Evolutionary conservation across 139 green algal species (phyloP).

Genomic region (Closterium sp.): DNA sequence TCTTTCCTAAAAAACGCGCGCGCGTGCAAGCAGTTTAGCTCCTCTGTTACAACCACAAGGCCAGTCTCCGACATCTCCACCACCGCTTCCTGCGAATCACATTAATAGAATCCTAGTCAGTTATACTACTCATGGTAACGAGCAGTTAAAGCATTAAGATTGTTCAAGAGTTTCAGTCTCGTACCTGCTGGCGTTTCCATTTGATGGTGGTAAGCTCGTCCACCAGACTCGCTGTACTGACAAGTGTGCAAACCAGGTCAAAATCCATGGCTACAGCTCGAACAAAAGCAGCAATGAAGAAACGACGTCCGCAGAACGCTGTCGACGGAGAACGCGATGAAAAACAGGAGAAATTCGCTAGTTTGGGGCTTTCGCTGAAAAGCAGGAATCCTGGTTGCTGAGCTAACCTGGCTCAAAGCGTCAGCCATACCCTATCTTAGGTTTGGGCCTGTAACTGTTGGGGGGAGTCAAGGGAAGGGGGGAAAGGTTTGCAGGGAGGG

Average conservation of each 20-base stretch:
- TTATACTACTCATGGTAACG: too few species aligned
- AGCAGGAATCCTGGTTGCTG: neutral
- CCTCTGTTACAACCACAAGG: slow-evolving; percentile 42
- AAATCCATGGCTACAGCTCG: neutral
- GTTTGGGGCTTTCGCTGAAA: neutral
- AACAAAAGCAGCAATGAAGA: neutral
- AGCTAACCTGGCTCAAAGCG: neutral
- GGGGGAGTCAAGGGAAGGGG: too few species aligned
- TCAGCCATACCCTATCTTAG: neutral
- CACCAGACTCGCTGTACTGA: slow-evolving; percentile 6
- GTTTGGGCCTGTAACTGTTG: neutral
- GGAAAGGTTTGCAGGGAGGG: neutral
- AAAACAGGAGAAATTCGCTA: neutral
- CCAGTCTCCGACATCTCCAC: slow-evolving; percentile 46
- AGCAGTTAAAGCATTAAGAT: neutral
- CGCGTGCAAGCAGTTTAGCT: slow-evolving; percentile 40
- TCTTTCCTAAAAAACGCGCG: slow-evolving; percentile 51
- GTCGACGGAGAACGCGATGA: neutral
- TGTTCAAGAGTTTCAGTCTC: neutral
- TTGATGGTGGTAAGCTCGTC: slow-evolving; percentile 33
- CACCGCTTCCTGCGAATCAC: slow-evolving; percentile 32
- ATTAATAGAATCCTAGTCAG: too few species aligned
- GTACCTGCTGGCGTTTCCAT: slow-evolving; percentile 38
- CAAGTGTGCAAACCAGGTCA: slow-evolving; percentile 23
- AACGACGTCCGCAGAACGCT: too few species aligned